Evolutionary conservation across 495 filamentous ascomycete genomes (phyloP), one percentile per base, ranked within the genome.

Genomic region (Tuber melanosporum): DNA sequence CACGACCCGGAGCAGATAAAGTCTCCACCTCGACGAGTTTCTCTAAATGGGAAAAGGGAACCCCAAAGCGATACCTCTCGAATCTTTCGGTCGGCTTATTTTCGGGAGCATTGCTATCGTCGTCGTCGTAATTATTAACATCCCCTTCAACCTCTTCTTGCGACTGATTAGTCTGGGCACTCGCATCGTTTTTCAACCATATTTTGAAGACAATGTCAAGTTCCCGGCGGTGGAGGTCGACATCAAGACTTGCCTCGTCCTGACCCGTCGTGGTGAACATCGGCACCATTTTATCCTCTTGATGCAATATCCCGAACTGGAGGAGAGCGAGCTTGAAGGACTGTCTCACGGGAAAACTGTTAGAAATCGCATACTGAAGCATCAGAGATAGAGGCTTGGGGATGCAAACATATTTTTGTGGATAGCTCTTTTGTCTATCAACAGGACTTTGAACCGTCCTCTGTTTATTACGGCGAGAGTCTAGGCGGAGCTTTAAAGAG

Each of bases 31-130:
- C 85, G 1, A 97, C 85, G 4, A 84, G 84, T 42, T 87, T 84
- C 47, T 57, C 47, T 2, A 95, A 79, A 69, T 92, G 89, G 39
- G 85, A 78, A 76, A 97, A 91, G 20, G 88, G 89, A 3, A 97
- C 87, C 3, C 86, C 87, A 47, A 93, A 85, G 43, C 87, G 86
- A 81, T 87, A 89, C 20, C 83, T 75, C 20, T 84, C 82, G 66
- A 77, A 78, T 39, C 47, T 76, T n/a, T 77, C 80, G 41, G 22
- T 76, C 52, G 17, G 10, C 32, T 46, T 62, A n/a, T 26, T 70
- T 62, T 57, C 72, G 32, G 6, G 8, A 17, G 32, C 74, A 19
- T 19, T 36, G 14, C 15, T 17, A 6, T 32, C 57, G 10, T 32
- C 57, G 10, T 66, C 57, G 57, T 66, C n/a, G 26, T 49, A 10